Percentiles rank a stretch among this genome's conserved stretches.
Evolutionary conservation across 805 yeast species (phyloP).

Genomic region (Teunomyces lycoperdinae): DNA sequence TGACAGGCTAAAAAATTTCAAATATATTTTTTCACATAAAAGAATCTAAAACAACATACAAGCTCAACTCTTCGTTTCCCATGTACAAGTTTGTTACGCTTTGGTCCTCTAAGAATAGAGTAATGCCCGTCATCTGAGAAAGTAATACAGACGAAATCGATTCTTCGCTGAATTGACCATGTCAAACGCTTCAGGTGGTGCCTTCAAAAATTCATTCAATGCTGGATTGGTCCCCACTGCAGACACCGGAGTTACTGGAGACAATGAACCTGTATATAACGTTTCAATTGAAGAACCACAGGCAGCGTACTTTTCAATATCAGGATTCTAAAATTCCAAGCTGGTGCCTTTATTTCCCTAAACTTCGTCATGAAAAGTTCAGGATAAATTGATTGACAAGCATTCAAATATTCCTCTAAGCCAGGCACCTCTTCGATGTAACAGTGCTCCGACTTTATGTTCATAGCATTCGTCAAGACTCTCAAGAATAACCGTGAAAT

Average conservation of each 20-base stretch:
- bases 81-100: background rate
- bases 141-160: background rate
- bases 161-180: background rate
- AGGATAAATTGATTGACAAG: slow-evolving; percentile 17
- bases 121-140: background rate
- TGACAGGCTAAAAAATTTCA: too few species aligned
- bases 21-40: too few species aligned
- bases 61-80: background rate
- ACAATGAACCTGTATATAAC: background rate
- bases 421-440: slow-evolving; percentile 13
- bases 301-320: background rate
- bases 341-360: background rate
- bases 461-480: slow-evolving; percentile 17
- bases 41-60: too few species aligned
- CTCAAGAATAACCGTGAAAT: slow-evolving; percentile 22
- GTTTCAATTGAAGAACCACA: background rate
- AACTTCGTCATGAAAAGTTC: slow-evolving; percentile 6
- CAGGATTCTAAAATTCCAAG: background rate
- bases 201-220: background rate
- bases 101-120: background rate
- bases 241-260: background rate
- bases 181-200: background rate
- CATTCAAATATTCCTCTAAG: slow-evolving; percentile 16
- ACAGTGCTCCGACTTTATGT: slow-evolving; percentile 11
- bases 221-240: background rate